Percentiles rank a stretch among this genome's conserved stretches.
Conservation (phyloP, 202 grass and related monocot species). For the Digitaria exilis region DNA sequence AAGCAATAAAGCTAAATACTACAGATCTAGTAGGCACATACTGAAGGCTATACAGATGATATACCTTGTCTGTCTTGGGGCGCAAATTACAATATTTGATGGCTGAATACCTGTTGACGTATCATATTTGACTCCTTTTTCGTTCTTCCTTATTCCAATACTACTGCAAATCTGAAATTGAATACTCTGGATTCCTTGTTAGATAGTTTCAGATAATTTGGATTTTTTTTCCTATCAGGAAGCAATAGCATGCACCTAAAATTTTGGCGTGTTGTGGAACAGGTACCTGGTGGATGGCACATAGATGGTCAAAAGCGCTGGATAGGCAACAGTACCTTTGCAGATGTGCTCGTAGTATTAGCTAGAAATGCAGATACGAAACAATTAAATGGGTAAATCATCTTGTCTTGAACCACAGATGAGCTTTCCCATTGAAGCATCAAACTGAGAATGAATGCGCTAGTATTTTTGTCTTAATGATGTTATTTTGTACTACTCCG, state of each 20-base stretch:
- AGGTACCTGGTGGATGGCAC: conserved; percentile 80
- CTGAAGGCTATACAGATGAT: background rate
- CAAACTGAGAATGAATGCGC: background rate
- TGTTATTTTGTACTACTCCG: background rate
- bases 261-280: conserved; percentile 25
- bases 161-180: conserved; percentile 10
- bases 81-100: background rate
- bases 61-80: background rate
- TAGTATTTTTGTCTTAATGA: background rate
- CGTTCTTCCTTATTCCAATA: background rate
- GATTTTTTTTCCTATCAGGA: background rate
- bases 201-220: background rate
- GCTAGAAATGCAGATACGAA: conserved; percentile 70
- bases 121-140: background rate
- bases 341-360: conserved; percentile 80
- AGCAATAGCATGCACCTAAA: background rate
- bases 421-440: conserved; percentile 19
- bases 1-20: background rate
- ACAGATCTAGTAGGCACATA: background rate
- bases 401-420: background rate
- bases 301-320: conserved; percentile 87
- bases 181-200: background rate
- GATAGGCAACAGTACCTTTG: conserved; percentile 95
- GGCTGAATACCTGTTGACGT: background rate
- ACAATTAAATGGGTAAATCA: conserved; percentile 72